Evolutionary conservation across 345 rosid species (phyloP).

Genomic region (Murraya koenigii): DNA sequence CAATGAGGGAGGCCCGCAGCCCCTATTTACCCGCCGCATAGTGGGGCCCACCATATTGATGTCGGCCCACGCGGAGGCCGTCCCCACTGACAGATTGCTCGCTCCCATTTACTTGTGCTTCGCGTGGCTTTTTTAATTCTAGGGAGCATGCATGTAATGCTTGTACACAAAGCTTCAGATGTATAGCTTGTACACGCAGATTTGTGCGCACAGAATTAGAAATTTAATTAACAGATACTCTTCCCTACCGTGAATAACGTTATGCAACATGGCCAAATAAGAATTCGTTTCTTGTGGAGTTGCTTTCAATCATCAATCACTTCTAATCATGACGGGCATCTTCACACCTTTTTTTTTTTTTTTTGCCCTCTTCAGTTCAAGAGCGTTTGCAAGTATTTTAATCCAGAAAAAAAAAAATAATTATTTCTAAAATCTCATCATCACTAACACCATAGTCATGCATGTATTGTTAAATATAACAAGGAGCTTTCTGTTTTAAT

Average conservation of each 20-base stretch:
- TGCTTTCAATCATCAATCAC: background rate
- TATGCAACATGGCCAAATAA: background rate
- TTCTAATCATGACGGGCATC: background rate
- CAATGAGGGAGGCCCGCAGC: conserved; percentile 11
- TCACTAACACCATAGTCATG: too few species aligned
- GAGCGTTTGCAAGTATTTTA: too few species aligned
- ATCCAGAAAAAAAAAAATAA: too few species aligned
- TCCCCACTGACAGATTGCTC: conserved; percentile 20
- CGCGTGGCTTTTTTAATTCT: conserved; percentile 22
- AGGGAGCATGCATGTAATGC: background rate
- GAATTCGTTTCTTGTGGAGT: background rate
- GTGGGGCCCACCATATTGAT: conserved; percentile 30
- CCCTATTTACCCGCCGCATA: conserved; percentile 35
- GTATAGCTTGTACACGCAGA: background rate
- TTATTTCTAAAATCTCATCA: too few species aligned
- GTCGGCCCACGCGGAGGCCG: conserved; percentile 51
- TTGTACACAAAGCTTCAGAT: conserved; percentile 7
- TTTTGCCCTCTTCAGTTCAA: too few species aligned
- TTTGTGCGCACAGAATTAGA: background rate
- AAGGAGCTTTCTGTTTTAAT: too few species aligned
- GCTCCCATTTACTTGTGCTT: conserved; percentile 30
- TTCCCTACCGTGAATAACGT: background rate
- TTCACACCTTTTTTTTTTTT: background rate
- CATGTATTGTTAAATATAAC: too few species aligned
- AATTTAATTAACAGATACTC: too few species aligned